Evolutionary conservation across 2,329 filamentous ascomycete species (phyloP).

Genomic region (Microdochium nivale): DNA sequence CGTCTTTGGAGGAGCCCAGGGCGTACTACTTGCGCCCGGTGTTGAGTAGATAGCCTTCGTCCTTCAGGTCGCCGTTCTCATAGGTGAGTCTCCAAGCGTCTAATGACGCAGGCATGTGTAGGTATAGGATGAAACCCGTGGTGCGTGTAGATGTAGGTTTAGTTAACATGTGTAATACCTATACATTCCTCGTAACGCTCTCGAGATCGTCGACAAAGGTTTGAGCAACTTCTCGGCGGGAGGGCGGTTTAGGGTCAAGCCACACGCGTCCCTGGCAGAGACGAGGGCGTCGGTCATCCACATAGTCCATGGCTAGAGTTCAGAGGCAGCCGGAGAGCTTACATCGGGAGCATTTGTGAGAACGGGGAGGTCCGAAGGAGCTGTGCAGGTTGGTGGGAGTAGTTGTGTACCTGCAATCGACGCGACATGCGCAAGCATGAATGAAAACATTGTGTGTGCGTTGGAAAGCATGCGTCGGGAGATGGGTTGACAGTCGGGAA

Average conservation of each 20-base stretch:
- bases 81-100: conserved; percentile 26
- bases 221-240: conserved; percentile 36
- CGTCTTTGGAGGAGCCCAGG: conserved; percentile 28
- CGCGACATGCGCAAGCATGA: not conserved
- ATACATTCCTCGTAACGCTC: conserved; percentile 27
- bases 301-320: conserved; percentile 15
- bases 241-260: conserved; percentile 41
- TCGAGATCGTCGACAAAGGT: conserved; percentile 35
- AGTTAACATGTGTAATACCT: conserved; percentile 29
- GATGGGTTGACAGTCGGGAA: no score
- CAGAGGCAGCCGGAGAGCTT: not conserved
- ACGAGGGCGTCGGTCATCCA: conserved; percentile 33
- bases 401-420: not conserved
- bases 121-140: conserved; percentile 33
- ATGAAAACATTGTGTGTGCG: not conserved
- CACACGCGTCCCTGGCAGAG: conserved; percentile 28
- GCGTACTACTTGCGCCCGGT: conserved; percentile 34
- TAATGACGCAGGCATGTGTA: conserved; percentile 12
- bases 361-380: not conserved
- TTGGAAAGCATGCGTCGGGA: no score
- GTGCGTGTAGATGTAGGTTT: conserved; percentile 16
- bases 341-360: not conserved
- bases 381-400: not conserved
- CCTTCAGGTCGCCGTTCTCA: conserved; percentile 33
- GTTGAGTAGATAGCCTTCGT: conserved; percentile 39